Base-by-base conservation (phyloP, 2,329 filamentous ascomycete species). In the Blumeria hordei region DNA sequence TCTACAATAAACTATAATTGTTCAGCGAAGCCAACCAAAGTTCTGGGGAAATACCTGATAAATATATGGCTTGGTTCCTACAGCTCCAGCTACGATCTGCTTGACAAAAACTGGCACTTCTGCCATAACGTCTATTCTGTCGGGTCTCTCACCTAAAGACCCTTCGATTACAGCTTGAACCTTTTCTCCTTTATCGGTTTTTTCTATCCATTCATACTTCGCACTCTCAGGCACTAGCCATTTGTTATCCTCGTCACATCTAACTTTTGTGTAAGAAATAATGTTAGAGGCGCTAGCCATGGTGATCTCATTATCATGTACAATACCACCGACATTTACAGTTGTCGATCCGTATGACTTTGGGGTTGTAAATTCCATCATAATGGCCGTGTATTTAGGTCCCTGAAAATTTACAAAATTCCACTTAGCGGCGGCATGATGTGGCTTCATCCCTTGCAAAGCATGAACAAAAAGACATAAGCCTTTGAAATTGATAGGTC, bases 371-470 rank as follows among this genome's bases (percentile, higher is more conserved):
- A 81, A 98, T 68, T 96, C 85, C 92, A 98, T 98, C 72, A 96
- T 73, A 60, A 94, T 71, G 33, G 88, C 90, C 33, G 88, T 92
- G 71, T 87, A 84, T 18, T 74, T 86, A 21, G 87, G 83, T 12
- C 85, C 82, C 67, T 96, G 88, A 72, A 94, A 94, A 70, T 88
- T 79, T 68, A 78, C 75, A 71, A 95, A 98, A 70, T 92, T 94
- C 92, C 92, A 98, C 59, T 77, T 80, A 34, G 85, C 80, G 58
- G 90, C 88, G 57, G 88, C 85, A 67, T 98, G 93, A 68, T 98
- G 92, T 43, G 92, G 92, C 76, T 98, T 98, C 90, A 96, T 96
- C 67, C 88, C 92, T 71, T 96, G 92, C 53, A 96, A 72, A 43
- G 87, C 88, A 67, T 92, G 83, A 60, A 83, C 74, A 69, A 88